Percentiles rank a stretch among this genome's conserved stretches.
phyloP scores from a whole-genome alignment of 2,329 filamentous ascomycete species.

The Leptodontidium sp. region DNA sequence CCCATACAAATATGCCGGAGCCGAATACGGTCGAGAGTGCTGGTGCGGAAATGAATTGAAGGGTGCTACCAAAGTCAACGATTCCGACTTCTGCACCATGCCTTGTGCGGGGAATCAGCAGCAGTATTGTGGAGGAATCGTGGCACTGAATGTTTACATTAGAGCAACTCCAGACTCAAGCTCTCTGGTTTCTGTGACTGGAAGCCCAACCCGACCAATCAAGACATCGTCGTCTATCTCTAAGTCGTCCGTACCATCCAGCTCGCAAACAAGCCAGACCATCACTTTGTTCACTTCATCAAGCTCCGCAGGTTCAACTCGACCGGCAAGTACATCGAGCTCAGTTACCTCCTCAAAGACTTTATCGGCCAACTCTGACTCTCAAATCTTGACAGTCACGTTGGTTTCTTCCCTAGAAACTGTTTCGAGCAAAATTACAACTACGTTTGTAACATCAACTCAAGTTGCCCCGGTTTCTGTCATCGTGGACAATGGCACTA shows the following conservation, averaged over 20 bases:
- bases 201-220: not conserved
- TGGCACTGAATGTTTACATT: constrained; percentile 4
- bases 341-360: not conserved
- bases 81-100: not conserved
- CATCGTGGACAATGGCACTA: not conserved
- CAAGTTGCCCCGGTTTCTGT: not conserved
- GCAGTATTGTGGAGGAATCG: constrained; percentile 8
- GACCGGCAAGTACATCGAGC: constrained; percentile 10
- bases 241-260: not conserved
- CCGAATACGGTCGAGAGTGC: constrained; percentile 36
- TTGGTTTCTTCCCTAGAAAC: not conserved
- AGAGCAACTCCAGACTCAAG: not conserved
- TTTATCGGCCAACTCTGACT: not conserved
- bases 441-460: not conserved
- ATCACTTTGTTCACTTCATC: not conserved
- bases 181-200: not conserved
- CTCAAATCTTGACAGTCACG: not conserved
- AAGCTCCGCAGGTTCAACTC: not conserved
- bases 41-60: constrained; percentile 31
- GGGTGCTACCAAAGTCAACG: not conserved
- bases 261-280: not conserved
- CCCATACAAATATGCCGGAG: constrained; percentile 32
- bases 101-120: not conserved
- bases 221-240: not conserved
- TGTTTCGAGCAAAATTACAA: not conserved